phyloP scores from a whole-genome alignment of 106 monocot species.

The Dendrobium officinale region DNA sequence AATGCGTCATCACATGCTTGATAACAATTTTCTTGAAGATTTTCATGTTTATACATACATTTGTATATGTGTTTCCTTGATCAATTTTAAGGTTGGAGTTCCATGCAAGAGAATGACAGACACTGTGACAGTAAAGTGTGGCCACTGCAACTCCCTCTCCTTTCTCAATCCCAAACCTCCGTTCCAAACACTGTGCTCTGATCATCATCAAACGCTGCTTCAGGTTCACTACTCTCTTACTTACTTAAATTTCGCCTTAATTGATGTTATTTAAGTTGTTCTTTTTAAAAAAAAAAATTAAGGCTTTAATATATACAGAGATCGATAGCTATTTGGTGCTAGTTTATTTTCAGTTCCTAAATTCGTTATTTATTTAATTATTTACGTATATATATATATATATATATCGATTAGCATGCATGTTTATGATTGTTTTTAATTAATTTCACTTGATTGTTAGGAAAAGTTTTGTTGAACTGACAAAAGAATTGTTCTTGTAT shows the following conservation, averaged over 20 bases:
- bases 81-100: slow-evolving; percentile 62
- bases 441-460: no score
- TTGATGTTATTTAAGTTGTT: not conserved
- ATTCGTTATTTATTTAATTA: no score
- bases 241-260: not conserved
- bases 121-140: slow-evolving; percentile 84
- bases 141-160: slow-evolving; percentile 80
- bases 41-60: not conserved
- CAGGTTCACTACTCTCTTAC: slow-evolving; percentile 13
- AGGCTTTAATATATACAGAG: not conserved
- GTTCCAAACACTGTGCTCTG: slow-evolving; percentile 19
- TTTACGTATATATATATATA: no score
- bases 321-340: no score
- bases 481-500: not conserved
- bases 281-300: no score
- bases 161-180: slow-evolving; percentile 46
- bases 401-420: no score
- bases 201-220: slow-evolving; percentile 27
- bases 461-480: no score
- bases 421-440: no score
- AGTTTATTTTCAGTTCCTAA: no score
- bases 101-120: slow-evolving; percentile 76
- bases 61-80: not conserved
- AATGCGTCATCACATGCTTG: not conserved
- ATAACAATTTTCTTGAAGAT: not conserved